Base-by-base conservation (phyloP, 2,329 filamentous ascomycete species). In the Verticillium nonalfalfae region DNA sequence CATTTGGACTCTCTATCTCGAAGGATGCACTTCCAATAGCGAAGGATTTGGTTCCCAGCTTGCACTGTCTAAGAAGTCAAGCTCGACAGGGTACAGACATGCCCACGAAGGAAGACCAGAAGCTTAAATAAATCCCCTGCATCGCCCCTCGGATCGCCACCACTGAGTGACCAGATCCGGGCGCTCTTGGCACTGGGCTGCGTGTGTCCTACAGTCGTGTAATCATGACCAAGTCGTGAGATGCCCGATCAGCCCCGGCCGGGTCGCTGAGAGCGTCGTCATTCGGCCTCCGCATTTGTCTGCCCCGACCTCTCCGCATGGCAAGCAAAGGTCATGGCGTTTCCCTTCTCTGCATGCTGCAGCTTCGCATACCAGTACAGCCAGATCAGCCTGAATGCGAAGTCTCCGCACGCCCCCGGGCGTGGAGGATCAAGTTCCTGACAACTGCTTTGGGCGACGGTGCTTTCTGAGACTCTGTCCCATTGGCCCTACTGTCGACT, bases 401-500 rank as follows among this genome's bases (percentile, higher is more conserved):
- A 7, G n/a, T 38, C 34, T 36, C 34, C 38, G 26, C 57, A 13
- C 9, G n/a, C 4, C 57, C 38, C 14, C 36, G 10, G 57, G 1
- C 57, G 21, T 40, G 57, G 57, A 58, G 57, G 57, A 58, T 40
- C n/a, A 58, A 45, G 36, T 58, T 58, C 57, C 57, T 58, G 57
- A 58, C 36, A 34, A 18, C 57, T 58, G 15, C 35, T 15, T 58
- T 31, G 40, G 57, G 57, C 56, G 45, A 50, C 18, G 18, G 45
- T n/a, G n/a, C n/a, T 18, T 2, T 50, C 45, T 14, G 11, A 4
- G 18, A 9, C 45, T 21, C 6, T 21, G 45, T 50, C 35, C 40
- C 2, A 39, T 57, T 21, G 34, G 35, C 21, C n/a, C 10, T 57
- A 14, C n/a, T 34, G 14, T n/a, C 13, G 6, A 13, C 13, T 40